phyloP scores from a whole-genome alignment of 75 land plant species.

The Pinus albicaulis region DNA sequence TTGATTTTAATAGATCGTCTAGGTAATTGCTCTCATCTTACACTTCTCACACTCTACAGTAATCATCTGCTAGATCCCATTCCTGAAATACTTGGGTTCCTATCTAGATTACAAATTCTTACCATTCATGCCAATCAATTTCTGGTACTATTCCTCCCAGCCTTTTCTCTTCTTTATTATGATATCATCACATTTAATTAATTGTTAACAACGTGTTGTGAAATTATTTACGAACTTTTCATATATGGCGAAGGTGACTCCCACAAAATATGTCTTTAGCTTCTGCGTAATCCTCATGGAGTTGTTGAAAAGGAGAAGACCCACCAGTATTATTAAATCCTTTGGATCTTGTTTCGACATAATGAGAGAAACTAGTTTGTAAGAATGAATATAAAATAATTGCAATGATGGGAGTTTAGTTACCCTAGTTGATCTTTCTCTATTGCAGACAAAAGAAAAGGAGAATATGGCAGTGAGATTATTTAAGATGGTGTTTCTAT shows the following conservation, averaged over 20 bases:
- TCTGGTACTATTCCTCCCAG: too few relatives aligned
- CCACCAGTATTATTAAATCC: not conserved
- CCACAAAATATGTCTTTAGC: slow-evolving; percentile 66
- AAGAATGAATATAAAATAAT: slow-evolving; percentile 21
- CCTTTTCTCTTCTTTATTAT: not conserved
- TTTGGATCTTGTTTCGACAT: slow-evolving; percentile 8
- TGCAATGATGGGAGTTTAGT: not conserved
- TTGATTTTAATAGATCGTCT: too few relatives aligned
- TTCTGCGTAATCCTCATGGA: slow-evolving; percentile 58
- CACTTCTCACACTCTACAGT: too few relatives aligned
- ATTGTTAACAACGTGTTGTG: not conserved
- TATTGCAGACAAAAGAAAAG: too few relatives aligned
- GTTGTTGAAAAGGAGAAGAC: slow-evolving; percentile 24
- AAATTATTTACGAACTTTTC: slow-evolving; percentile 33
- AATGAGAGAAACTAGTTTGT: slow-evolving; percentile 23
- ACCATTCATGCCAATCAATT: too few relatives aligned
- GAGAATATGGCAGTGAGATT: too few relatives aligned
- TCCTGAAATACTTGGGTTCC: too few relatives aligned
- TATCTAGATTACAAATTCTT: too few relatives aligned
- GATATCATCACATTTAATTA: not conserved
- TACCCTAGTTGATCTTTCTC: too few relatives aligned
- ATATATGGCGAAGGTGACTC: slow-evolving; percentile 46
- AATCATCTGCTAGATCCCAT: too few relatives aligned
- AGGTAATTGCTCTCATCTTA: too few relatives aligned
- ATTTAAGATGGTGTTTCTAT: too few relatives aligned